Evolutionary conservation across 108 stramenopile species (phyloP), one percentile per base, ranked within the genome.

Genomic region (Nitzschia inconspicua): DNA sequence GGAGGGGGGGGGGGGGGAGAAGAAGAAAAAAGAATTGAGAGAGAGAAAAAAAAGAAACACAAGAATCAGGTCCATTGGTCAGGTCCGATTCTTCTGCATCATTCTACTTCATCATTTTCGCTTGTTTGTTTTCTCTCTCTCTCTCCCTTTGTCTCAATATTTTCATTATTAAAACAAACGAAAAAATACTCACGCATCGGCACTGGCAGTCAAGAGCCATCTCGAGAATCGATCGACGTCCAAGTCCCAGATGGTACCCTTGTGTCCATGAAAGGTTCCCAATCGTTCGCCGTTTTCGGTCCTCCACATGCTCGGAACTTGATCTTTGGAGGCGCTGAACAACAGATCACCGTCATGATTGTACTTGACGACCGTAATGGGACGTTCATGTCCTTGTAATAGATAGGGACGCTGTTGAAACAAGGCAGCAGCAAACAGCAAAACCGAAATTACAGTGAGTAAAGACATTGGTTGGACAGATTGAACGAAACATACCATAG

Each of bases 321-420:
- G 81, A 84, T 97, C 97, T 60, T 95, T 94, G 44, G 86, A 85
- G 18, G 89, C 94, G 4, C 96, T 89, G 79, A 99, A 97, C 41
- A 99, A 70, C 6, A 99, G 76, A 68, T 99, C 98, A 9, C 98
- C 98, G 62, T 98, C 95, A 44, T 76, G 59, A 74, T 99, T 99
- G 95, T 93, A 99, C 50, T 95, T 81, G 35, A 99, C 94, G 47
- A 84, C 82, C 13, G 98, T 99, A 62, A 99, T 96, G 47, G 97
- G 91, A 50, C 98, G 91, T 68, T 98, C 97, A 85, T 99, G 98
- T 44, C 97, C 97, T 79, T 99, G 97, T 10, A 98, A 79, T 26
- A 99, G 55, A 59, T 96, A 97, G n/a, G 97, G 97, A 60, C 89
- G 82, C 93, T 82, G 44, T 16, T 30, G n/a, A 60, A 10, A 18